Conservation (phyloP, 345 rosid species). For the Boechera retrofracta region DNA sequence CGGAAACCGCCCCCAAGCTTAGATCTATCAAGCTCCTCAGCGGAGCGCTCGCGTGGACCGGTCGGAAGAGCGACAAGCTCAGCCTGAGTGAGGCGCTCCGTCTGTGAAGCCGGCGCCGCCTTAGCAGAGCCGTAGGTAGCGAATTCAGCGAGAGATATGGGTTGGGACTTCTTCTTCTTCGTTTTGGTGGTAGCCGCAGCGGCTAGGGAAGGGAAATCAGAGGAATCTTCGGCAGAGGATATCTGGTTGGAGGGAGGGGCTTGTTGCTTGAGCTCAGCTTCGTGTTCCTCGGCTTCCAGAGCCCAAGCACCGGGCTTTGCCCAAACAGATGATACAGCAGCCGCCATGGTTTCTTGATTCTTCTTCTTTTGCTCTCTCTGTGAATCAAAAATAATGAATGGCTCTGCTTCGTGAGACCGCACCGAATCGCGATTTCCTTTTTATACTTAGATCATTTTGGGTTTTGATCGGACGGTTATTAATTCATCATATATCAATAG, state of each 20-base stretch:
- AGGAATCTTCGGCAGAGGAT: constrained; percentile 38
- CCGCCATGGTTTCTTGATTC: constrained; percentile 60
- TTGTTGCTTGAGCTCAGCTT: constrained; percentile 58
- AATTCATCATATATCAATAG: not conserved
- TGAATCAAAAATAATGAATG: constrained; percentile 3
- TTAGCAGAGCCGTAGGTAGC: constrained; percentile 45
- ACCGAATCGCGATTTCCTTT: not conserved
- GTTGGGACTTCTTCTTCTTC: constrained; percentile 79
- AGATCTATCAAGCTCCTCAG: constrained; percentile 82
- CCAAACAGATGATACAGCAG: constrained; percentile 88
- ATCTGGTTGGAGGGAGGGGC: constrained; percentile 25
- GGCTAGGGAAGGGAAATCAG: constrained; percentile 70
- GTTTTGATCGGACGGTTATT: constrained; percentile 57
- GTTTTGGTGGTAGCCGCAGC: constrained; percentile 70
- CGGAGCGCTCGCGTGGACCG: constrained; percentile 85
- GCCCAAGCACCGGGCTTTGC: constrained; percentile 97
- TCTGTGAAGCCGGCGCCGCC: constrained; percentile 35
- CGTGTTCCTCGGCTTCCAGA: constrained; percentile 83
- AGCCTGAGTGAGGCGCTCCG: constrained; percentile 57
- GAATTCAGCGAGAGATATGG: constrained; percentile 74
- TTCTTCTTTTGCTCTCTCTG: not conserved
- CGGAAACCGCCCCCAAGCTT: constrained; percentile 84
- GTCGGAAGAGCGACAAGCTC: constrained; percentile 77
- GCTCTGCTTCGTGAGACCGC: not conserved
- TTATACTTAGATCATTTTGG: constrained; percentile 20